Evolutionary conservation across 805 yeast species (phyloP), one percentile per base, ranked within the genome.

Genomic region (Spathaspora hagerdaliae): DNA sequence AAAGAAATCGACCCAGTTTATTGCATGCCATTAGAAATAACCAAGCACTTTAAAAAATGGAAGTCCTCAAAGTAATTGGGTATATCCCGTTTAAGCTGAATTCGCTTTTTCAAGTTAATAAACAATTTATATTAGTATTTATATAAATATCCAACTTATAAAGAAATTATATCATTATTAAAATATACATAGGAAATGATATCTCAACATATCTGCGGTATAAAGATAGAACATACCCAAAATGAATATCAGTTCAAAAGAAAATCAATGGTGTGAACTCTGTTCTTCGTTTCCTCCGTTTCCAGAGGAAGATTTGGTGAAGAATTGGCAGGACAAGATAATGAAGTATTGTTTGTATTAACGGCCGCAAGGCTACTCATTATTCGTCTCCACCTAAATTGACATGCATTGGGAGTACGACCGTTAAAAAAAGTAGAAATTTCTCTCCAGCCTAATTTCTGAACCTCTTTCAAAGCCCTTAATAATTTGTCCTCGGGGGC

Each of bases 331-430:
- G 24, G 24, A 19, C 24, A 19, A 19, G 24, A 19, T 19, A 19
- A 19, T 19, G 24, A 19, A 19, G 24, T 19, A 19, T 19, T 19
- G 24, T 19, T 19, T 19, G 24, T 19, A 19, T 19, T 2, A 19
- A 19, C 6, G 12, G 42, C 36, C 32, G 35, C 36, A 24, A 58
- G 65, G 5, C 76, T 74, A 49, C 67, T 61, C 29, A 74, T 72
- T 14, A 76, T 65, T 51, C 96, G 67, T 61, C 96, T 77, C 96
- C 96, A 88, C 54, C 96, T 78, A 59, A 87, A 87, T 65, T 87
- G 95, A 56, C 96, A 87, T 2, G 95, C 95, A 59, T 87, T 88
- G 33, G 95, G 90, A 2, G 96, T 88, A 59, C 96, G 71, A 60
- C 84, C 84, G 37, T 80, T 75, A 63, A 88, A 88, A 57, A 85